Base-by-base conservation (phyloP, 306 rosid species). In the Quercus glauca region DNA sequence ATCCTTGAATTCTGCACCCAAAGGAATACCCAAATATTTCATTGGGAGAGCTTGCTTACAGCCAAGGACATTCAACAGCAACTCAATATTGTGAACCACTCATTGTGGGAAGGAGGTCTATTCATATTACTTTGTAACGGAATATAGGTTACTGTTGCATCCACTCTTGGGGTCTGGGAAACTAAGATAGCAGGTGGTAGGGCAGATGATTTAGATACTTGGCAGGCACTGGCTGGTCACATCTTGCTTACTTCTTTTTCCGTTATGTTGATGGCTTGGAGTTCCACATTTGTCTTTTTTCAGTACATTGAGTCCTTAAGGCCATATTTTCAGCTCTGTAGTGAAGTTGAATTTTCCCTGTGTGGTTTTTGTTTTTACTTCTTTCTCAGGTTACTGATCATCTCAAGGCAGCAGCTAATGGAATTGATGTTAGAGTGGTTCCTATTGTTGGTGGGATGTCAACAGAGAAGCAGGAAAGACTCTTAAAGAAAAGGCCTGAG, bases 371-470 rank as follows among this genome's bases (percentile, higher is more conserved):
- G 17, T 55, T 17, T 68, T 19, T 55, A 58, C 45, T 80, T 45
- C 56, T 4, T 69, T 80, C 76, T 77, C 89, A 94, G 98, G 97
- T 94, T 61, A 80, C 93, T 20, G 91, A 91, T 80, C 99, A 95
- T 89, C 93, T 95, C 76, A 90, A 87, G 87, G 92, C 92, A 41
- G 87, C 84, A 23, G 89, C 90, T 78, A 83, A 83, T 79, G 73
- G 86, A 83, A 86, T 89, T 67, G 84, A 85, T 85, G 75, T 91
- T 75, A 80, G 93, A 75, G 97, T 95, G 84, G 89, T 90, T 80
- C 84, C 96, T 74, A 91, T 95, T 73, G 98, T 95, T 85, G 99
- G 99, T 68, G 99, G 98, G 8, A 95, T 93, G 91, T 90, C 94
- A 73, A 78, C 91, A 13, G 94, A 95, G 84, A 95, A 95, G 69